Evolutionary conservation across 176 grass and related monocot genomes (phyloP).

Genomic region (Leersia perrieri): DNA sequence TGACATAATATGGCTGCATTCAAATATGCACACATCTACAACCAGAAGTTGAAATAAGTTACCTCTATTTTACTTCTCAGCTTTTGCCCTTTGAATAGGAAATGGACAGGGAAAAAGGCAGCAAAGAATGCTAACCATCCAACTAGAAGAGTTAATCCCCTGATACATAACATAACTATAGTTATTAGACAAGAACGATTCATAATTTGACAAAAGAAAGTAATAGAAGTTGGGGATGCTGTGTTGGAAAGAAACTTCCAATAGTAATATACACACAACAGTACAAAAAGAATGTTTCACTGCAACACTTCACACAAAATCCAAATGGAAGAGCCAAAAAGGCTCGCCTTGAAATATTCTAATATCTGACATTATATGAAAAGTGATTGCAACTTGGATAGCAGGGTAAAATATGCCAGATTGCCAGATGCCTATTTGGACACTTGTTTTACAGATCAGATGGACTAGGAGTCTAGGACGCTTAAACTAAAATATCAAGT

Average conservation of each 20-base stretch:
- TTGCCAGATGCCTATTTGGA: neutral
- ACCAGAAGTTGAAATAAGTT: neutral
- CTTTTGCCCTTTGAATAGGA: slow-evolving; percentile 78
- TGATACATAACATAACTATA: slow-evolving; percentile 47
- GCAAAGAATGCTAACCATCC: slow-evolving; percentile 92
- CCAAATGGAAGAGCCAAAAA: neutral
- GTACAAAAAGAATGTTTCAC: neutral
- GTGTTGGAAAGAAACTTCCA: neutral
- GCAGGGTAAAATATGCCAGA: neutral
- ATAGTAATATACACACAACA: neutral
- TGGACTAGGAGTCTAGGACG: neutral
- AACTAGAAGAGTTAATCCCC: slow-evolving; percentile 58
- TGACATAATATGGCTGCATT: neutral
- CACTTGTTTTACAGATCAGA: neutral
- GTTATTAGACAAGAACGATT: slow-evolving; percentile 23
- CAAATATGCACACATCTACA: neutral
- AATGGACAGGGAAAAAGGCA: slow-evolving; percentile 82
- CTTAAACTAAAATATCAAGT: neutral
- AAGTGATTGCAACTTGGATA: neutral
- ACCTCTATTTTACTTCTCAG: slow-evolving; percentile 88
- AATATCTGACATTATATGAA: neutral
- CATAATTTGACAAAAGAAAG: slow-evolving; percentile 10
- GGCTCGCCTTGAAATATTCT: neutral
- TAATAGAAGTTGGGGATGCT: neutral
- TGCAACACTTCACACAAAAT: neutral